Evolutionary conservation across 2,329 filamentous ascomycete genomes (phyloP), one percentile per base, ranked within the genome.

Genomic region (Plenodomus tracheiphilus): DNA sequence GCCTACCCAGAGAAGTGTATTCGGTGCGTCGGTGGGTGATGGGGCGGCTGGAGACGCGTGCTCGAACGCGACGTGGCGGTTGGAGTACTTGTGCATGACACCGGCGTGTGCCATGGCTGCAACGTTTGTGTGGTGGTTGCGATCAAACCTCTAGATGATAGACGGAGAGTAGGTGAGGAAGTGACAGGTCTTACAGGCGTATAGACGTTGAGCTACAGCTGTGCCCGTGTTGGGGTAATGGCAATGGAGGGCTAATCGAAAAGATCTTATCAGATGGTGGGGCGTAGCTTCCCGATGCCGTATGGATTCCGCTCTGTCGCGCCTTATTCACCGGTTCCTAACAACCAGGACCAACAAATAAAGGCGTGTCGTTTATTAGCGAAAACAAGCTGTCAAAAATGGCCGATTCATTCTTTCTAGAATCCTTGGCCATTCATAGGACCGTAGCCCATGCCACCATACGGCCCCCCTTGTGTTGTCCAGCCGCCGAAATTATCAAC

Each of bases 1-100:
- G 53, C 85, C 86, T 54, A 90, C 79, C 73, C 87, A 88, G 51
- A 91, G 70, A 45, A 91, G 70, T 2, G 84, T 85, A 70, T 89
- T 84, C 19, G 43, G 48, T 17, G 35, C 43, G 13, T 18, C 8
- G 38, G 39, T 34, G 50, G 69, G 41, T 16, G 37, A 63, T 46
- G 53, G 50, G 47, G 69, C 39, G 20, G 40, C n/a, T 6, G 47
- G 28, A 68, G 74, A 48, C 25, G 68, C 61, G 47, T 77, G 74
- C 53, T 79, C 77, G 61, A 79, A 79, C 25, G 76, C 77, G 48
- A 71, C 59, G 49, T 77, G 68, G 20, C 64, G 62, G n/a, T 64
- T 62, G 9, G 69, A 67, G 56, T 78, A 74, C 51, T 61, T 65
- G 63, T 79, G 77, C 20, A 77, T 64, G 6, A 57, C 72, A 15